phyloP scores from a whole-genome alignment of 2,329 filamentous ascomycete genomes.

The Penicillium polonicum region DNA sequence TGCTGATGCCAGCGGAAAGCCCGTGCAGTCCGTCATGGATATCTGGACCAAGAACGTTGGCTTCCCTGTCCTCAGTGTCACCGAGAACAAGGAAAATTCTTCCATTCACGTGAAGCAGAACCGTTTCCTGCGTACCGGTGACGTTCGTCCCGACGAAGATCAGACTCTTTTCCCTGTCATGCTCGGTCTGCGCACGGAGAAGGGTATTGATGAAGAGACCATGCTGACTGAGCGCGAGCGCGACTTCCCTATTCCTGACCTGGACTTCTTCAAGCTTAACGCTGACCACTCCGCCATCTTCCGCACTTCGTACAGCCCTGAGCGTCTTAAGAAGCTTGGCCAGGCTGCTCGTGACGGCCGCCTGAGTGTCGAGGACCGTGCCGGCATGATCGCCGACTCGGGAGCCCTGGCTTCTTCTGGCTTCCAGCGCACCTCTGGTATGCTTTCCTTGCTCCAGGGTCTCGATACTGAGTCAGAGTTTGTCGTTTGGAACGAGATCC shows the following conservation, averaged over 20 bases:
- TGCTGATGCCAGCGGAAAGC: slow-evolving; percentile 84
- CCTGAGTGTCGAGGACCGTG: slow-evolving; percentile 83
- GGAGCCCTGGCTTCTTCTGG: slow-evolving; percentile 85
- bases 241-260: slow-evolving; percentile 71
- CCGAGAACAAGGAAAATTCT: slow-evolving; percentile 67
- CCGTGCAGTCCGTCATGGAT: slow-evolving; percentile 85
- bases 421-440: slow-evolving; percentile 88
- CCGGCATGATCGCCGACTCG: slow-evolving; percentile 92
- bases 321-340: slow-evolving; percentile 82
- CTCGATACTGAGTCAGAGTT: slow-evolving; percentile 81
- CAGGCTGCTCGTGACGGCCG: slow-evolving; percentile 77
- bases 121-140: slow-evolving; percentile 86
- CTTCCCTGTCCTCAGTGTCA: slow-evolving; percentile 85
- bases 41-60: slow-evolving; percentile 98
- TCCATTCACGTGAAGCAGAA: slow-evolving; percentile 90
- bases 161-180: slow-evolving; percentile 85
- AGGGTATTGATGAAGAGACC: slow-evolving; percentile 75
- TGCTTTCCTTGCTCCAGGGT: slow-evolving; percentile 79
- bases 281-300: slow-evolving; percentile 92
- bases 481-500: slow-evolving; percentile 92
- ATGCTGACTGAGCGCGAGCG: slow-evolving; percentile 71
- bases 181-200: slow-evolving; percentile 77
- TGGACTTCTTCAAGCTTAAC: slow-evolving; percentile 95
- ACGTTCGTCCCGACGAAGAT: slow-evolving; percentile 92
- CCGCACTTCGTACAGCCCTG: slow-evolving; percentile 81